Percentiles rank a stretch among this genome's conserved stretches.
These are phyloP conservation scores for Aspergillus sp. DNA, from an alignment of 2,329 filamentous ascomycete species.

Conservation along the genomic window DNA sequence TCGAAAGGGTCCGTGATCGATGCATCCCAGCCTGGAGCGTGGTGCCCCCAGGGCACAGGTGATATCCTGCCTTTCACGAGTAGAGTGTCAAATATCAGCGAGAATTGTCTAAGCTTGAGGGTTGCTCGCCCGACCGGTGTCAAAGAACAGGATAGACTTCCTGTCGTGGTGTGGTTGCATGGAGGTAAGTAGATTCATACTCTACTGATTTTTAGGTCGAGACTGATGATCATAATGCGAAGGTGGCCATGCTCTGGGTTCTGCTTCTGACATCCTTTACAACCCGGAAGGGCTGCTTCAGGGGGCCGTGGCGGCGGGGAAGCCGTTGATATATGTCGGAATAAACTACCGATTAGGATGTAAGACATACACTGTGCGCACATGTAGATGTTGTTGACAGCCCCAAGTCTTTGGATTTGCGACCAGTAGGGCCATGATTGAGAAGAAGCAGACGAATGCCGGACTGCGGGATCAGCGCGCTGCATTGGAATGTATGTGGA, in stretches of 20 bases:
- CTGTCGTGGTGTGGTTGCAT: constrained; percentile 20
- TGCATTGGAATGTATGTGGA: constrained; percentile 32
- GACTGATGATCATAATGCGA: neutral
- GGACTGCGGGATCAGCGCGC: constrained; percentile 36
- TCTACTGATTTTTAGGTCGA: neutral
- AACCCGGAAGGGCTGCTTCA: constrained; percentile 15
- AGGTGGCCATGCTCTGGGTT: constrained; percentile 21
- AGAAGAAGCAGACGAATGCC: constrained; percentile 28
- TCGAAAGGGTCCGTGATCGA: constrained; percentile 18
- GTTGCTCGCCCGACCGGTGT: constrained; percentile 10
- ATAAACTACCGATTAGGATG: constrained; percentile 21
- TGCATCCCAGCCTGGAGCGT: constrained; percentile 19
- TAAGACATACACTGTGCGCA: neutral
- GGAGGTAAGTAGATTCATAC: constrained; percentile 10
- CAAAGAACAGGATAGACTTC: constrained; percentile 6
- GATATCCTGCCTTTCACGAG: constrained; percentile 24
- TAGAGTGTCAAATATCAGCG: constrained; percentile 18
- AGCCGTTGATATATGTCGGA: constrained; percentile 18
- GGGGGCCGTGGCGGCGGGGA: constrained; percentile 8
- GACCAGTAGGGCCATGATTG: constrained; percentile 22
- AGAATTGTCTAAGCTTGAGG: constrained; percentile 22
- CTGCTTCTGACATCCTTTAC: constrained; percentile 19
- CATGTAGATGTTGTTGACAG: neutral
- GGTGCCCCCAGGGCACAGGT: constrained; percentile 22
- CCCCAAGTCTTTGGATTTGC: constrained; percentile 20